Percentiles rank a stretch among this genome's conserved stretches.
phyloP scores from a whole-genome alignment of 352 stramenopile species.

The Phytophthora brassicae region DNA sequence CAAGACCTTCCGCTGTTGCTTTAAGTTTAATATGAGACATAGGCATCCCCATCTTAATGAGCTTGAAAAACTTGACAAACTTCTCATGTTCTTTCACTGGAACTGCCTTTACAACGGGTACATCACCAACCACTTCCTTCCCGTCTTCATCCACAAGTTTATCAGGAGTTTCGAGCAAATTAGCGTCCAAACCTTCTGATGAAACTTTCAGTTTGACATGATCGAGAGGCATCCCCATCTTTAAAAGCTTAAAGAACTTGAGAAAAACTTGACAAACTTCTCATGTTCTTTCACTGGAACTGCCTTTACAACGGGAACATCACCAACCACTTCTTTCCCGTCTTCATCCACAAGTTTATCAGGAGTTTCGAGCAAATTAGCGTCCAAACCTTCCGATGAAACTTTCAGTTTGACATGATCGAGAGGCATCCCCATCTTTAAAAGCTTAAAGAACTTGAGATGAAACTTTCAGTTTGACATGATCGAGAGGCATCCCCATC shows the following conservation, averaged over 20 bases:
- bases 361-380: constrained; percentile 52
- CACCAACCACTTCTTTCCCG: constrained; percentile 45
- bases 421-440: constrained; percentile 85
- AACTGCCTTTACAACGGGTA: constrained; percentile 25
- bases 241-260: constrained; percentile 95
- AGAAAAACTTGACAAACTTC: constrained; percentile 91
- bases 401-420: constrained; percentile 90
- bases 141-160: constrained; percentile 57
- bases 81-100: constrained; percentile 64
- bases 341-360: constrained; percentile 61
- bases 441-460: too few species aligned
- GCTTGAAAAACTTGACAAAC: constrained; percentile 93
- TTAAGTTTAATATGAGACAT: constrained; percentile 91
- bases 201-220: constrained; percentile 88
- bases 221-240: constrained; percentile 84
- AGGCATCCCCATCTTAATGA: constrained; percentile 88
- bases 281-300: constrained; percentile 59
- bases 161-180: constrained; percentile 59
- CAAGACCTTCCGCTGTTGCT: constrained; percentile 60
- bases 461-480: constrained; percentile 86
- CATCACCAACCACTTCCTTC: constrained; percentile 40
- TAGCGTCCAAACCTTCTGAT: constrained; percentile 56
- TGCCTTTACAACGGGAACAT: constrained; percentile 16
- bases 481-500: constrained; percentile 84
- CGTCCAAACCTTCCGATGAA: constrained; percentile 58